Evolutionary conservation across 208 protist genomes (phyloP).

Genomic region (Crithidia mellificae): DNA sequence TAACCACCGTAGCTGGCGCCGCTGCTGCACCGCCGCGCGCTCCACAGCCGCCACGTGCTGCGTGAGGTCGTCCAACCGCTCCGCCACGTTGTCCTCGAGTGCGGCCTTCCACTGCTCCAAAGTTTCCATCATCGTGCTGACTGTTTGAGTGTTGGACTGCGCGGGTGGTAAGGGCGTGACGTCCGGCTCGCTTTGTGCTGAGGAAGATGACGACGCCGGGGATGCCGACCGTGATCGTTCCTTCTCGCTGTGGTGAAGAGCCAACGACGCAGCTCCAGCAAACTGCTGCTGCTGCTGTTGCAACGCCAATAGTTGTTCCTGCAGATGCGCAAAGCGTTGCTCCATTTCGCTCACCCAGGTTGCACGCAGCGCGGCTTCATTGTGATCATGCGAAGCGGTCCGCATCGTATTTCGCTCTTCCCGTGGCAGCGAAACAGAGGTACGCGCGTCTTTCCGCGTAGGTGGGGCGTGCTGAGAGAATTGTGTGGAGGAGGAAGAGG

Average conservation of each 20-base stretch:
- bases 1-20: constrained; percentile 15
- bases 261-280: neutral
- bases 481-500: neutral
- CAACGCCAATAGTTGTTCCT: neutral
- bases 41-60: constrained; percentile 9
- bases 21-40: neutral
- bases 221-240: neutral
- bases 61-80: constrained; percentile 5
- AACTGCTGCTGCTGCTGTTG: neutral
- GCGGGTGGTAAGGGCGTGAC: neutral
- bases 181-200: no score
- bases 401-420: neutral
- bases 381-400: no score
- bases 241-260: neutral
- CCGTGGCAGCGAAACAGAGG: neutral
- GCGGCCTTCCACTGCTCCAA: neutral
- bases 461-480: neutral
- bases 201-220: neutral
- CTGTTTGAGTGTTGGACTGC: neutral
- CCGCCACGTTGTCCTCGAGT: constrained; percentile 6
- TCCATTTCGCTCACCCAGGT: neutral
- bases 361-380: neutral
- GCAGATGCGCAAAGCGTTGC: neutral
- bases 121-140: neutral
- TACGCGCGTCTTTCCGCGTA: neutral